These are phyloP conservation scores for Limonium bicolor DNA, from an alignment of 148 eudicot species.

Conservation along the genomic window DNA sequence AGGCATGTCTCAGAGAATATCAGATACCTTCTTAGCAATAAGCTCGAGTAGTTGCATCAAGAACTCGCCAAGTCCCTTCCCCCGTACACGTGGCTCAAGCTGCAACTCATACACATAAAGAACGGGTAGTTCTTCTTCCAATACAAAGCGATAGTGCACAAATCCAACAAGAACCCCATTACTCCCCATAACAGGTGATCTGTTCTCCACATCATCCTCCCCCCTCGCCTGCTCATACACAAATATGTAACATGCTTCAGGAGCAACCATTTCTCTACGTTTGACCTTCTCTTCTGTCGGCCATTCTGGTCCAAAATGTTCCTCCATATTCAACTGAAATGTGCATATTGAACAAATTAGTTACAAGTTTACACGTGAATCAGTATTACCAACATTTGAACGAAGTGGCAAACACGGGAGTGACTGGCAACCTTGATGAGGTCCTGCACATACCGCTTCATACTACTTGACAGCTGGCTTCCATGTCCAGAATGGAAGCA, in stretches of 20 bases:
- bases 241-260: constrained; percentile 80
- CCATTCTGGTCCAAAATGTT: constrained; percentile 76
- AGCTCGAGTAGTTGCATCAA: constrained; percentile 84
- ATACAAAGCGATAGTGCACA: constrained; percentile 62
- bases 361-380: constrained; percentile 1
- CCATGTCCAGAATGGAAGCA: constrained; percentile 55
- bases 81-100: constrained; percentile 57
- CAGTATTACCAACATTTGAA: constrained; percentile 1
- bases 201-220: constrained; percentile 4
- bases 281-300: constrained; percentile 66
- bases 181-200: constrained; percentile 10
- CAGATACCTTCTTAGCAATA: constrained; percentile 62
- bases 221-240: constrained; percentile 23
- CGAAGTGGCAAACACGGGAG: not conserved
- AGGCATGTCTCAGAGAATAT: too few relatives aligned
- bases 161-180: constrained; percentile 56
- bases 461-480: constrained; percentile 33
- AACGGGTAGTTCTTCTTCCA: constrained; percentile 89
- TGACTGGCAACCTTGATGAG: constrained; percentile 85
- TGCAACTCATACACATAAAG: constrained; percentile 92
- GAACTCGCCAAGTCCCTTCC: constrained; percentile 72
- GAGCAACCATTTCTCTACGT: constrained; percentile 66
- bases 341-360: too few relatives aligned
- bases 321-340: constrained; percentile 73
- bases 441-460: constrained; percentile 49